These are phyloP conservation scores for Colletotrichum neosansevieriae DNA, from an alignment of 2,329 filamentous ascomycete genomes.

Conservation along the genomic window DNA sequence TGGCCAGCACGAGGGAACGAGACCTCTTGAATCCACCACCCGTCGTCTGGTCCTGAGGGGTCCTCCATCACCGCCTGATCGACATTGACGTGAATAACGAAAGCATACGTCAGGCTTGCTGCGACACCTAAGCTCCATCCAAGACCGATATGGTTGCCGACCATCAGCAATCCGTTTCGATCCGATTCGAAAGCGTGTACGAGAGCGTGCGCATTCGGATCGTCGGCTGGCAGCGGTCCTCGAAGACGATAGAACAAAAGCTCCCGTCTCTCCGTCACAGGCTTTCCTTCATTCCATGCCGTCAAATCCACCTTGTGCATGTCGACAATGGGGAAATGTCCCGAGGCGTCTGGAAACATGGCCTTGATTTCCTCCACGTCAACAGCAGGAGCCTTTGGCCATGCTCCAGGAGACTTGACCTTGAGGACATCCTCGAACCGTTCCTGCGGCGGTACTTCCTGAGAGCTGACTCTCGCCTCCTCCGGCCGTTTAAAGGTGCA, in stretches of 20 bases:
- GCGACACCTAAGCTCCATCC: conserved; percentile 56
- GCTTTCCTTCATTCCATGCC: conserved; percentile 55
- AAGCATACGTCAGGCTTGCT: conserved; percentile 63
- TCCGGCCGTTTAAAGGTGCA: conserved; percentile 63
- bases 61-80: conserved; percentile 60
- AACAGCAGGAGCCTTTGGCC: conserved; percentile 59
- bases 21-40: conserved; percentile 68
- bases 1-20: conserved; percentile 61
- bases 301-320: conserved; percentile 68
- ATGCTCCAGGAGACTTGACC: conserved; percentile 52
- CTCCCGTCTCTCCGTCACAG: conserved; percentile 60
- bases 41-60: conserved; percentile 46
- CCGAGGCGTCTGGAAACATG: conserved; percentile 52
- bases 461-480: conserved; percentile 51
- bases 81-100: conserved; percentile 64
- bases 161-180: conserved; percentile 66
- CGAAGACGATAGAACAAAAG: conserved; percentile 63
- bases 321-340: conserved; percentile 62
- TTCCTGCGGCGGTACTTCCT: conserved; percentile 56
- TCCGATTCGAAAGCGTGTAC: conserved; percentile 65
- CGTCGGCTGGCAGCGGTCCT: conserved; percentile 54
- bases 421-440: conserved; percentile 58
- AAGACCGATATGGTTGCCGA: conserved; percentile 61
- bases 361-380: conserved; percentile 58
- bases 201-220: conserved; percentile 59